phyloP scores from a whole-genome alignment of 2,329 filamentous ascomycete species.

The Periconia sp. region DNA sequence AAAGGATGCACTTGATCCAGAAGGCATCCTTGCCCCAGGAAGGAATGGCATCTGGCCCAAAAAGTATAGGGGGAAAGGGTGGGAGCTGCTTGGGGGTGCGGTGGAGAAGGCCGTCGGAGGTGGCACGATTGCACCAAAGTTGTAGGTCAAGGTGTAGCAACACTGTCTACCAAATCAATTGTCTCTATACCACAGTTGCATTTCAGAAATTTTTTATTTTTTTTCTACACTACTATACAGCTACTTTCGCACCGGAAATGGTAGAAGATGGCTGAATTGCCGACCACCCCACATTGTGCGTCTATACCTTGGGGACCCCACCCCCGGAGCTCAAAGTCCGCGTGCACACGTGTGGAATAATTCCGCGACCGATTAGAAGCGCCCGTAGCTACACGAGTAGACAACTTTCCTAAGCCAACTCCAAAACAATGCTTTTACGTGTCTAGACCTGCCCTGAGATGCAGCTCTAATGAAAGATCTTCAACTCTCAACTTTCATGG shows the following conservation, averaged over 20 bases:
- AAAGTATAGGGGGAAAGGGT: slow-evolving; percentile 19
- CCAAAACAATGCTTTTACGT: neutral
- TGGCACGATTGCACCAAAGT: slow-evolving; percentile 19
- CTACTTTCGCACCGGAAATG: too few species aligned
- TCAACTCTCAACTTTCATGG: neutral
- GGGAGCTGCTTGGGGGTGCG: slow-evolving; percentile 16
- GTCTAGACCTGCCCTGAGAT: too few species aligned
- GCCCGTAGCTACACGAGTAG: slow-evolving; percentile 1
- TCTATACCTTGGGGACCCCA: neutral
- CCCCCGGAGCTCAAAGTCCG: neutral
- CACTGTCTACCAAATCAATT: too few species aligned
- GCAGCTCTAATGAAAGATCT: too few species aligned
- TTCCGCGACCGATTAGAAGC: slow-evolving; percentile 3
- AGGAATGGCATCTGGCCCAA: slow-evolving; percentile 55
- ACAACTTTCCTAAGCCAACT: neutral
- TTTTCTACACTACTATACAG: too few species aligned
- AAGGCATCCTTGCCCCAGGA: slow-evolving; percentile 55
- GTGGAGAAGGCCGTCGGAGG: slow-evolving; percentile 21
- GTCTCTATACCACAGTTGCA: too few species aligned
- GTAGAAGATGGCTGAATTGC: neutral
- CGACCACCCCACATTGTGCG: neutral
- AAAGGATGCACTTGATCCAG: slow-evolving; percentile 56
- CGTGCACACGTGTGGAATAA: slow-evolving; percentile 9
- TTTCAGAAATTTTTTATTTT: too few species aligned
- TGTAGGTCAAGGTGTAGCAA: slow-evolving; percentile 4